phyloP scores from a whole-genome alignment of 306 rosid genomes.

The Lotus japonicus region DNA sequence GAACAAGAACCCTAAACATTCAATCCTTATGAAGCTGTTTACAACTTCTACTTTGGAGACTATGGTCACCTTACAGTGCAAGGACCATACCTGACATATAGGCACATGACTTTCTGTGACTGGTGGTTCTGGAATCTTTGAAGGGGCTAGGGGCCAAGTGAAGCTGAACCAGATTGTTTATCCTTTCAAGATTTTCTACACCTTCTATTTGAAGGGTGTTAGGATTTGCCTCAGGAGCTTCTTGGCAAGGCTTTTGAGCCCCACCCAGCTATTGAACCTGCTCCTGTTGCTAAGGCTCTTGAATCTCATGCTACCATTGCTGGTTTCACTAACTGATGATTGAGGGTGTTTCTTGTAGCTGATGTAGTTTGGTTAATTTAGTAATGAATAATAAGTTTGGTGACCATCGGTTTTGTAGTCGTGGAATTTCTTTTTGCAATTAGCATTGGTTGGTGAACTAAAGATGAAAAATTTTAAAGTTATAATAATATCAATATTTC shows the following conservation, averaged over 20 bases:
- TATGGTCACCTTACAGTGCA: constrained; percentile 56
- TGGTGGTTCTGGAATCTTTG: constrained; percentile 64
- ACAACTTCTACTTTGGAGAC: constrained; percentile 59
- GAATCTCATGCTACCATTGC: constrained; percentile 37
- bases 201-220: constrained; percentile 50
- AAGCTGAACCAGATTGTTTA: constrained; percentile 48
- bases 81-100: constrained; percentile 47
- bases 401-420: too few species aligned
- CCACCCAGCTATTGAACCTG: constrained; percentile 31
- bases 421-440: too few species aligned
- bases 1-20: too few species aligned
- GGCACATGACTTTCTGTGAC: constrained; percentile 49
- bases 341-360: too few species aligned
- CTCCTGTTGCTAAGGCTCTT: constrained; percentile 41
- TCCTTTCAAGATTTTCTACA: constrained; percentile 57
- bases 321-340: constrained; percentile 28
- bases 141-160: constrained; percentile 49
- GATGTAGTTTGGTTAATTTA: too few species aligned
- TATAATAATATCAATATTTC: too few species aligned
- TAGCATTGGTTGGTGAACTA: too few species aligned
- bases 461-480: too few species aligned
- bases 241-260: constrained; percentile 37
- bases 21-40: constrained; percentile 58
- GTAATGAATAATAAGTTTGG: too few species aligned
- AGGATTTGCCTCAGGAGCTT: constrained; percentile 46